These are phyloP conservation scores for Basidiobolus meristosporus DNA, from an alignment of 371 early-diverging fungal genomes.

Conservation along the genomic window DNA sequence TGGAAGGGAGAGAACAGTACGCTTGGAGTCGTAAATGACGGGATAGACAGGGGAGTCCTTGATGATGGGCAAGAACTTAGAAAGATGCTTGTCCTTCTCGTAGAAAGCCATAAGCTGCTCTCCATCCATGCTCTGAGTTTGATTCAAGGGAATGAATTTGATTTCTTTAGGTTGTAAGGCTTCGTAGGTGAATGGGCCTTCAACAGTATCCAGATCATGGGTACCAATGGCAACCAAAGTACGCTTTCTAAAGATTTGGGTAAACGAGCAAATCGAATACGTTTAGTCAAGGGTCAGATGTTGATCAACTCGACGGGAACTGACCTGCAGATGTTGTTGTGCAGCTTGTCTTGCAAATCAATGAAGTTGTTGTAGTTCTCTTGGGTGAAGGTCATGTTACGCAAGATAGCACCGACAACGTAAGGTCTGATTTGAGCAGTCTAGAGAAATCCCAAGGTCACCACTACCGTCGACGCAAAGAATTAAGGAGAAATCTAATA, in stretches of 20 bases:
- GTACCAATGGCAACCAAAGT: slow-evolving; percentile 97
- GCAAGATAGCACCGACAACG: slow-evolving; percentile 88
- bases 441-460: slow-evolving; percentile 10
- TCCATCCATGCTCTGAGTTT: slow-evolving; percentile 71
- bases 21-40: slow-evolving; percentile 73
- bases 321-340: slow-evolving; percentile 87
- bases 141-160: slow-evolving; percentile 89
- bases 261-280: not conserved
- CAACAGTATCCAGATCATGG: slow-evolving; percentile 93
- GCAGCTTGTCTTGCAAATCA: slow-evolving; percentile 98
- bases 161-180: slow-evolving; percentile 78
- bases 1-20: slow-evolving; percentile 88
- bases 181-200: slow-evolving; percentile 92
- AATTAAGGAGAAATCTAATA: not conserved
- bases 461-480: not conserved
- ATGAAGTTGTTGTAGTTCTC: slow-evolving; percentile 89
- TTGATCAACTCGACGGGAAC: too few species aligned
- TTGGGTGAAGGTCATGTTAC: slow-evolving; percentile 70
- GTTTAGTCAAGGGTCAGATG: too few species aligned
- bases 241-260: slow-evolving; percentile 54
- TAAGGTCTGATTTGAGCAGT: slow-evolving; percentile 68
- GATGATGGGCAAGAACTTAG: slow-evolving; percentile 85
- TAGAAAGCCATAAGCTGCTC: slow-evolving; percentile 81
- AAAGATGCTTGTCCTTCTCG: slow-evolving; percentile 67
- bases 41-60: slow-evolving; percentile 84